Conservation (phyloP, 345 rosid species). For the Anacardium occidentale region DNA sequence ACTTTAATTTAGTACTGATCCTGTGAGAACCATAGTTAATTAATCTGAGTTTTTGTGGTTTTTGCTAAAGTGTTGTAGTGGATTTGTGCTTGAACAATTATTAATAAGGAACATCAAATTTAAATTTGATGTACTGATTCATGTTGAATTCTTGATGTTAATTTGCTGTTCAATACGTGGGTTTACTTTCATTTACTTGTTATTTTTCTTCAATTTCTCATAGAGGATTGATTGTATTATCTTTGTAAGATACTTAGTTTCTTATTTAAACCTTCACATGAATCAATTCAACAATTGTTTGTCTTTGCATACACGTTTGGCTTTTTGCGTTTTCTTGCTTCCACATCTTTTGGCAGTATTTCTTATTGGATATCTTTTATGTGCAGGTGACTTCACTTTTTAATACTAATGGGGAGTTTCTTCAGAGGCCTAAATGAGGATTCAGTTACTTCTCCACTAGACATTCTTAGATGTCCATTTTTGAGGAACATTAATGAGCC, state of each 20-base stretch:
- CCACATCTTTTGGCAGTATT: neutral
- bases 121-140: neutral
- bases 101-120: neutral
- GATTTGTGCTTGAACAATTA: neutral
- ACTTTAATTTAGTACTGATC: neutral
- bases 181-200: neutral
- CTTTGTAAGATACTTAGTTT: neutral
- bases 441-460: conserved; percentile 43
- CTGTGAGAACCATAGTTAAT: neutral
- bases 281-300: neutral
- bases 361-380: neutral
- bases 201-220: neutral
- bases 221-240: neutral
- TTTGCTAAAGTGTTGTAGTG: neutral
- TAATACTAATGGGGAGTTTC: conserved; percentile 51
- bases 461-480: conserved; percentile 79
- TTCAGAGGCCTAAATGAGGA: conserved; percentile 56
- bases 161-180: neutral
- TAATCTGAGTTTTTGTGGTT: neutral
- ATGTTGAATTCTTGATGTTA: neutral
- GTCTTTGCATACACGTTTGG: neutral
- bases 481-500: conserved; percentile 97
- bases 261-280: neutral
- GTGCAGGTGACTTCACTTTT: conserved; percentile 33
- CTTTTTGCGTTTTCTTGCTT: neutral